phyloP scores from a whole-genome alignment of 2,329 filamentous ascomycete genomes.

The Paraconiothyrium sp. region DNA sequence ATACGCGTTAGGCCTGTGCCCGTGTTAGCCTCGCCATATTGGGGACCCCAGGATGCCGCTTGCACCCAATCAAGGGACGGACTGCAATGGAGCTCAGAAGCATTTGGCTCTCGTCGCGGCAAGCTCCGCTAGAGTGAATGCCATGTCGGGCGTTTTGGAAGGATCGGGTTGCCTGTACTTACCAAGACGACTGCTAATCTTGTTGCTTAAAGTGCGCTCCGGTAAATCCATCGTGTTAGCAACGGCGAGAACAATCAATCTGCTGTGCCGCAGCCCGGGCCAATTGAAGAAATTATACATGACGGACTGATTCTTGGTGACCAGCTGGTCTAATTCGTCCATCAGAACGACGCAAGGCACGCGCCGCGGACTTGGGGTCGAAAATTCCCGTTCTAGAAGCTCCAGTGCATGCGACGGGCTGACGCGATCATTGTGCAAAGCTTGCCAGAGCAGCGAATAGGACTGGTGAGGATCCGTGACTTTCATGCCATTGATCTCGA shows the following conservation, averaged over 20 bases:
- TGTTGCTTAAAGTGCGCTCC: conserved; percentile 95
- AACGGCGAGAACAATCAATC: conserved; percentile 94
- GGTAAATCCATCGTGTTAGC: conserved; percentile 99
- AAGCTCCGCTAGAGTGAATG: conserved; percentile 21
- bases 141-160: conserved; percentile 27
- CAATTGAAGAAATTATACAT: conserved; percentile 99
- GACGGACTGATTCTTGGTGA: conserved; percentile 98
- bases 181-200: conserved; percentile 84
- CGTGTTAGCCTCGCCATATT: conserved; percentile 43
- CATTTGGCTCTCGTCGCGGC: conserved; percentile 30
- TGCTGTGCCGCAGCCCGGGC: conserved; percentile 89
- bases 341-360: conserved; percentile 97
- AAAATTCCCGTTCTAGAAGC: conserved; percentile 91
- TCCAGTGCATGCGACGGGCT: conserved; percentile 91
- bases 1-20: conserved; percentile 80
- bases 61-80: conserved; percentile 27
- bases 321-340: conserved; percentile 97
- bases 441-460: conserved; percentile 95
- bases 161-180: conserved; percentile 37
- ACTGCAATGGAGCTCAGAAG: conserved; percentile 26
- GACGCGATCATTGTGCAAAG: conserved; percentile 90
- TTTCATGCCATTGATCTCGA: conserved; percentile 99
- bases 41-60: conserved; percentile 32
- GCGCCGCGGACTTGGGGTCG: conserved; percentile 85
- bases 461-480: conserved; percentile 97